phyloP scores from a whole-genome alignment of 371 early-diverging fungal species.

The Mucor lusitanicus region DNA sequence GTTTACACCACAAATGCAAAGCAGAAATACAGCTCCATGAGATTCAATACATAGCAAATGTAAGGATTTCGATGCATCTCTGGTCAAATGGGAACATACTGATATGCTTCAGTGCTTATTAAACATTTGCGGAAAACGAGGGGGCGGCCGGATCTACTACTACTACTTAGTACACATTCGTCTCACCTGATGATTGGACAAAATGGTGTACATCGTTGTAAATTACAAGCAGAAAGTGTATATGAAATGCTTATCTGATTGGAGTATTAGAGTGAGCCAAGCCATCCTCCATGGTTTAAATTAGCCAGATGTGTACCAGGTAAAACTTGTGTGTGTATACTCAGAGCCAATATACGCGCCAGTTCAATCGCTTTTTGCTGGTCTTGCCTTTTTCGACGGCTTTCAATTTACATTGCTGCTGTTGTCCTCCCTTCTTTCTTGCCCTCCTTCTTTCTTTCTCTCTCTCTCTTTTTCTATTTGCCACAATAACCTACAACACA shows the following conservation, averaged over 20 bases:
- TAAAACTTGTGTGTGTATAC: too few species aligned
- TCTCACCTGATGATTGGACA: neutral
- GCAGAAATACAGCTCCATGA: neutral
- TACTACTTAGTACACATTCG: too few species aligned
- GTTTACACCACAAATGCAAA: neutral
- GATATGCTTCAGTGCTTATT: neutral
- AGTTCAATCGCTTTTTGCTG: neutral
- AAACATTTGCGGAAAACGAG: too few species aligned
- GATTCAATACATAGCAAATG: neutral
- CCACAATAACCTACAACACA: neutral
- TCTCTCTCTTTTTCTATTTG: neutral
- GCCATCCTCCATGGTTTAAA: too few species aligned
- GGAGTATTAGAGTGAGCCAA: too few species aligned
- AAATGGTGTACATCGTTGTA: neutral
- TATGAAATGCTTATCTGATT: too few species aligned
- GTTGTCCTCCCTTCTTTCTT: neutral
- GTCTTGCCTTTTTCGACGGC: neutral
- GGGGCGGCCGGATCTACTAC: neutral
- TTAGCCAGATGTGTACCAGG: too few species aligned
- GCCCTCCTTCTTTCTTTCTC: neutral
- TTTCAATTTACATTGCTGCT: neutral
- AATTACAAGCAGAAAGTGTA: neutral
- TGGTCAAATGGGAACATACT: neutral
- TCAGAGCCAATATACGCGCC: neutral
- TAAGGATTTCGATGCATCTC: neutral